Evolutionary conservation across 2,329 filamentous ascomycete species (phyloP).

Genomic region (Whalleya microplaca): DNA sequence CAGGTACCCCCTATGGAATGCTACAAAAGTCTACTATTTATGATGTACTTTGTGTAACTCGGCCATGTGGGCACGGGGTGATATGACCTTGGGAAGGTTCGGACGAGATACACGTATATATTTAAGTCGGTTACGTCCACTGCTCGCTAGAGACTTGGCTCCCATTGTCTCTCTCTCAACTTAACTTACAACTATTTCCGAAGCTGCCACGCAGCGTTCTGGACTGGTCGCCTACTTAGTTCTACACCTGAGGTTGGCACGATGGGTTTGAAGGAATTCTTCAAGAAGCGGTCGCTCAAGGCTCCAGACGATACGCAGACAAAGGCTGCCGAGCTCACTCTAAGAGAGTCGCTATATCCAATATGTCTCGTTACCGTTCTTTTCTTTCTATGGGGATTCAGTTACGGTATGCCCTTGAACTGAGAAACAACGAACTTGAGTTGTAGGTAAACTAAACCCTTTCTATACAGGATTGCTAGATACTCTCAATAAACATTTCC

Average conservation of each 20-base stretch:
- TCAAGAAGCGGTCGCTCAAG: slow-evolving; percentile 47
- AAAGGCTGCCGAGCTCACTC: slow-evolving; percentile 63
- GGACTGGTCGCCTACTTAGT: not conserved
- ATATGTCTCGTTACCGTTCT: slow-evolving; percentile 67
- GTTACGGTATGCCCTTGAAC: slow-evolving; percentile 25
- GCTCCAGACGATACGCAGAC: slow-evolving; percentile 50
- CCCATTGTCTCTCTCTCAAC: not conserved
- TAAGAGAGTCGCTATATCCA: slow-evolving; percentile 69
- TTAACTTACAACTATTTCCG: not conserved
- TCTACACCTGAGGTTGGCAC: slow-evolving; percentile 6
- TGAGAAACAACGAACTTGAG: not conserved
- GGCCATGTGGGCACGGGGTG: not conserved
- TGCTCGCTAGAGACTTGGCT: not conserved
- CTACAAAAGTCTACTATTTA: slow-evolving; percentile 1
- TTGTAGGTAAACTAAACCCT: not conserved
- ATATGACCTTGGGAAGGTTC: not conserved
- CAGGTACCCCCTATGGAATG: slow-evolving; percentile 5
- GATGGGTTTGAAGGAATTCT: slow-evolving; percentile 51
- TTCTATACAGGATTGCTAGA: slow-evolving; percentile 52
- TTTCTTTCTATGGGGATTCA: slow-evolving; percentile 68
- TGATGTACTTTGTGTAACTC: not conserved
- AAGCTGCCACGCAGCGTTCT: not conserved
- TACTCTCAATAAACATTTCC: slow-evolving; percentile 56
- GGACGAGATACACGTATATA: not conserved
- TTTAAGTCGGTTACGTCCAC: not conserved